Conservation (phyloP, 2,329 filamentous ascomycete species). For the Magnaporthales sp. region DNA sequence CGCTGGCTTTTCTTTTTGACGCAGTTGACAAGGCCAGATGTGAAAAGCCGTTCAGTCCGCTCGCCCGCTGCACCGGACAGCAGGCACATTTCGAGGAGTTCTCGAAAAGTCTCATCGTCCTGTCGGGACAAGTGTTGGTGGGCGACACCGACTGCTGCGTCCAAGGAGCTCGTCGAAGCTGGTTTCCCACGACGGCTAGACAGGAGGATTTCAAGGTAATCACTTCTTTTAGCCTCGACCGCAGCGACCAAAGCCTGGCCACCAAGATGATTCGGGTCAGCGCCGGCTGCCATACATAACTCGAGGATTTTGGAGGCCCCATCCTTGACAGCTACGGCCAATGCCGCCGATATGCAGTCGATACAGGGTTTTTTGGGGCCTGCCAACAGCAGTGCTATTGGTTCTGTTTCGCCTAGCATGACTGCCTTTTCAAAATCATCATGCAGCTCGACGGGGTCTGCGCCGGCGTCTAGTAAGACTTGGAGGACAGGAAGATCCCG, state of each 20-base stretch:
- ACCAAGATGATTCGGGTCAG: conserved; percentile 16
- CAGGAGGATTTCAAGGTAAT: conserved; percentile 14
- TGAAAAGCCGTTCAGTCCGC: conserved; percentile 13
- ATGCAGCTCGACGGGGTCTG: conserved; percentile 15
- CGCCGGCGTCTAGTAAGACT: conserved; percentile 16
- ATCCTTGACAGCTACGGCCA: conserved; percentile 16
- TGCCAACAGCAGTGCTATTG: conserved; percentile 13
- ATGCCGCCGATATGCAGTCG: conserved; percentile 15
- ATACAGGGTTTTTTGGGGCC: conserved; percentile 16
- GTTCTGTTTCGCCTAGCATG: conserved; percentile 11
- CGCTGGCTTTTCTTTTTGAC: conserved; percentile 10
- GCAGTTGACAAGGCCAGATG: conserved; percentile 14
- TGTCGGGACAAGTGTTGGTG: conserved; percentile 9
- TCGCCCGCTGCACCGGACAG: conserved; percentile 14
- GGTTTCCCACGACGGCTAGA: conserved; percentile 10
- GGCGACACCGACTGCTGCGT: conserved; percentile 14
- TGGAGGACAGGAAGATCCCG: conserved; percentile 14
- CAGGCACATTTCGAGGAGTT: conserved; percentile 16
- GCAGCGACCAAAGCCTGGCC: conserved; percentile 14
- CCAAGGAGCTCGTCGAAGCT: conserved; percentile 14
- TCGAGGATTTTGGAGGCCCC: conserved; percentile 12
- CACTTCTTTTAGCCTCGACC: conserved; percentile 13
- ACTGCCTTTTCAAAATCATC: conserved; percentile 17
- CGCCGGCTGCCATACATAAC: conserved; percentile 15
- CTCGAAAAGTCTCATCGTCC: conserved; percentile 6